A percentile compares a stretch with the other conserved stretches of the same genome.
Evolutionary conservation across 345 rosid species (phyloP).

Genomic region (Kandelia obovata): DNA sequence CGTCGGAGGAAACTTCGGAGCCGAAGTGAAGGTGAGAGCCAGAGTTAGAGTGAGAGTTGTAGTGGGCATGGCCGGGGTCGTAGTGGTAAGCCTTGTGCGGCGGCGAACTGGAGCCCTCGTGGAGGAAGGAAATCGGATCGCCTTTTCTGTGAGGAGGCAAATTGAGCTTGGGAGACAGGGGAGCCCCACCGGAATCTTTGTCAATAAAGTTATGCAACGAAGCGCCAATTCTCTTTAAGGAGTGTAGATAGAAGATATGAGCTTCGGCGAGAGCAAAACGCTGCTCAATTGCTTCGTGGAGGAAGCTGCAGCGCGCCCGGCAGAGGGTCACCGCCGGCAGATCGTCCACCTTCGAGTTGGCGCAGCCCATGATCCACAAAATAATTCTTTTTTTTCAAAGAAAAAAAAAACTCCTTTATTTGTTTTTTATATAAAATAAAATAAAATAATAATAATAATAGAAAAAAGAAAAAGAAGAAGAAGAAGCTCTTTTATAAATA

Average conservation of each 20-base stretch:
- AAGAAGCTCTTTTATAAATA: too few species aligned
- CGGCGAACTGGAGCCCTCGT: constrained; percentile 15
- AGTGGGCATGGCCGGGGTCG: constrained; percentile 7
- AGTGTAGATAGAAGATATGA: constrained; percentile 56
- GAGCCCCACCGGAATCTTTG: constrained; percentile 24
- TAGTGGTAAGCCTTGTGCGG: background rate
- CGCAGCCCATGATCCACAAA: constrained; percentile 50
- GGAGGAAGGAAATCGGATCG: constrained; percentile 2
- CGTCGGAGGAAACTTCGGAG: constrained; percentile 31
- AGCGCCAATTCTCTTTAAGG: constrained; percentile 48
- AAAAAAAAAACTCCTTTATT: too few species aligned
- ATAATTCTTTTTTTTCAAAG: too few species aligned
- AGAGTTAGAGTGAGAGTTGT: constrained; percentile 45
- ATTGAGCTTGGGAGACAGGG: constrained; percentile 42
- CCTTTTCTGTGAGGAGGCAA: constrained; percentile 53
- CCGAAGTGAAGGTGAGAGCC: constrained; percentile 62
- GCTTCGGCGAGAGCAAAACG: constrained; percentile 79
- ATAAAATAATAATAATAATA: too few species aligned
- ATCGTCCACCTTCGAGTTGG: constrained; percentile 84
- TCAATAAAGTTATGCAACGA: constrained; percentile 51
- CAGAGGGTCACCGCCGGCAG: constrained; percentile 92
- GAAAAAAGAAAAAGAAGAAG: too few species aligned
- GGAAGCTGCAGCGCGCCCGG: constrained; percentile 65
- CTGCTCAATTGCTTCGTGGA: constrained; percentile 65
- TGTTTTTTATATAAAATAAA: too few species aligned